Evolutionary conservation across 106 monocot species (phyloP), one percentile per base, ranked within the genome.

Genomic region (Dendrobium catenatum): DNA sequence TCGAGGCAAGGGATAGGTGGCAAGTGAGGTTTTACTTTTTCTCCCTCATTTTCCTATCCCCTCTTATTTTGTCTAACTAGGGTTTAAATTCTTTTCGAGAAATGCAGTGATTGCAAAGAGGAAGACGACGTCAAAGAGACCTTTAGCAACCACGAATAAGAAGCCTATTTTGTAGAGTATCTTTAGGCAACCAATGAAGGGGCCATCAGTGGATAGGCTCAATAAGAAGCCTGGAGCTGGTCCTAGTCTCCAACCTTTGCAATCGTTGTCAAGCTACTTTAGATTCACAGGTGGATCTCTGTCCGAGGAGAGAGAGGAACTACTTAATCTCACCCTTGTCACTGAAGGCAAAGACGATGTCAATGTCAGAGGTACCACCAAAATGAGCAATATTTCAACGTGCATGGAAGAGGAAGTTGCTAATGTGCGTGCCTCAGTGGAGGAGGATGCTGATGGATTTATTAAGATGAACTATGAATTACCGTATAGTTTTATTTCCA

Each of bases 231-330:
- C 86, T 31, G 79, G 86, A 13, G 42, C 68, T 49, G 42, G 73
- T 22, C 59, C 15, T 18, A n/a, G 6, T 16, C 76, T 83, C 29
- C 61, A 86, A 70, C 15, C 79, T 10, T 54, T 83, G 82, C 73
- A 61, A 43, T 83, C 82, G 11, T 75, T 82, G 68, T 80, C 82
- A 27, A 43, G 20, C 1, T 73, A 80, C 24, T 82, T 75, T 68
- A 79, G 80, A 80, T 79, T 88, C 67, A 68, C 70, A 72, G 51
- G 40, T 15, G 75, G 85, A 42, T 73, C 66, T 2, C 77, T 49
- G 31, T 72, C 77, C 0, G 40, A 51, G 1, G 70, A 37, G 40
- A 59, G 33, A 15, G 58, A 13, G 37, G 78, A 78, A 9, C 10
- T 42, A 31, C 33, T 20, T 37, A 77, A 51, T 33, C 40, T 58